Conservation (phyloP, 2,329 filamentous ascomycete species). For the Colletotrichum tropicale region DNA sequence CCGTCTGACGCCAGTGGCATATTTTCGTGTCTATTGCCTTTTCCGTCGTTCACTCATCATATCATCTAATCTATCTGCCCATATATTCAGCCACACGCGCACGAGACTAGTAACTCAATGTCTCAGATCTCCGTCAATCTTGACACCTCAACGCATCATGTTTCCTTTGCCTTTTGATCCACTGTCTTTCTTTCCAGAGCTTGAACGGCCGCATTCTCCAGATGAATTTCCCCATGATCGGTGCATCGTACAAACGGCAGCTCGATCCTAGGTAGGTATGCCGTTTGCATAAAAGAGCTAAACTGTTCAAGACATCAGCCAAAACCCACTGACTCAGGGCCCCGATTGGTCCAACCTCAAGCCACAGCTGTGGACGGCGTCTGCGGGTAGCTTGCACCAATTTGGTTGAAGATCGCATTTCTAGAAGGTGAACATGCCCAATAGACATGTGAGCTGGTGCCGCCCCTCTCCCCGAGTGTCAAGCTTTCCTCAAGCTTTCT, state of each 20-base stretch:
- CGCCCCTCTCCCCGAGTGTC: not conserved
- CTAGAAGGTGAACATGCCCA: not conserved
- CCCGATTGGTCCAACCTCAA: not conserved
- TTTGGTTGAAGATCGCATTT: not conserved
- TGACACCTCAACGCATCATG: not conserved
- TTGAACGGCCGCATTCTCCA: not conserved
- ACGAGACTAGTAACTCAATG: not conserved
- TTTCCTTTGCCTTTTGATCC: not conserved
- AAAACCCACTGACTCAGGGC: not conserved
- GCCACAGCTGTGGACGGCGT: not conserved
- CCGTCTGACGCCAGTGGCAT: not conserved
- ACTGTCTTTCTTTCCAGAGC: not conserved
- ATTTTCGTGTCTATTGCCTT: not conserved
- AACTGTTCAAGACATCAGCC: not conserved
- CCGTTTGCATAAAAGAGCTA: constrained; percentile 4
- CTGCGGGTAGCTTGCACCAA: not conserved
- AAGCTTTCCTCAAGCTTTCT: not conserved
- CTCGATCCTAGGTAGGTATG: not conserved
- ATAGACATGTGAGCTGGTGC: not conserved
- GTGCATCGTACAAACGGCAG: not conserved
- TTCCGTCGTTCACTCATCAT: not conserved
- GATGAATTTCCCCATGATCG: not conserved
- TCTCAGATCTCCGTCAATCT: not conserved
- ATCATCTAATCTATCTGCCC: not conserved
- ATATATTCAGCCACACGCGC: not conserved